Base-by-base conservation (phyloP, 768 basidiomycete genomes). In the Hemileccinum impolitum region DNA sequence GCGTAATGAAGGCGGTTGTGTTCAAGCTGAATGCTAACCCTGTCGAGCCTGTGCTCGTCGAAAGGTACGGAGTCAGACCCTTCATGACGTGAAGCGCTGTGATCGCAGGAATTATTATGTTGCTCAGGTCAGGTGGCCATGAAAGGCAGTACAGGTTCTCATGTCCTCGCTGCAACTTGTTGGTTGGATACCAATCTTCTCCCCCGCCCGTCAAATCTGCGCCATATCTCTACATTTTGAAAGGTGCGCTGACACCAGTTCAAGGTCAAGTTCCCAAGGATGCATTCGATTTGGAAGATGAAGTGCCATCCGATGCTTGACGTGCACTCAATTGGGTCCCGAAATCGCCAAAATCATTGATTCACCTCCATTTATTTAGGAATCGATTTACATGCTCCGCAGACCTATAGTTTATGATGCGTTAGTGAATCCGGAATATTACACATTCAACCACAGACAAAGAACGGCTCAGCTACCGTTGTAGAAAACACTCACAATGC, bases 201-300 rank as follows among this genome's bases (percentile, higher is more conserved):
- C 84, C 87, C 4, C 87, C 87, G 1, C 90, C 91, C 30, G 74
- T 76, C 37, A 91, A 89, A 68, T 80, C 82, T 3, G 85, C 80
- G 3, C 81, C 87, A 1, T 94, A 83, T 66, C 59, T 94, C 32
- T 95, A 94, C 64, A 80, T 94, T 47, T 57, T 90, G 42, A 74
- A 80, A 39, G 93, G 93, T 4, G 85, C 90, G 15, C 75, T 95
- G 49, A 91, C 89, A n/a, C 87, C 88, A 60, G 71, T 86, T 56
- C 93, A 95, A 73, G 93, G 93, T 30, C 85, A 92, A 61, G 70
- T 93, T 28, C 93, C 93, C 10, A 68, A 76, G 39, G 90, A 90
- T 55, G 93, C 93, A 6, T 91, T 94, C 60, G 83, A 86, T 43
- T 75, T 78, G 35, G 77, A 78, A 52, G 46, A 39, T 31, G 35